These are phyloP conservation scores for Priceomyces medius DNA, from an alignment of 805 yeast genomes.

Conservation along the genomic window DNA sequence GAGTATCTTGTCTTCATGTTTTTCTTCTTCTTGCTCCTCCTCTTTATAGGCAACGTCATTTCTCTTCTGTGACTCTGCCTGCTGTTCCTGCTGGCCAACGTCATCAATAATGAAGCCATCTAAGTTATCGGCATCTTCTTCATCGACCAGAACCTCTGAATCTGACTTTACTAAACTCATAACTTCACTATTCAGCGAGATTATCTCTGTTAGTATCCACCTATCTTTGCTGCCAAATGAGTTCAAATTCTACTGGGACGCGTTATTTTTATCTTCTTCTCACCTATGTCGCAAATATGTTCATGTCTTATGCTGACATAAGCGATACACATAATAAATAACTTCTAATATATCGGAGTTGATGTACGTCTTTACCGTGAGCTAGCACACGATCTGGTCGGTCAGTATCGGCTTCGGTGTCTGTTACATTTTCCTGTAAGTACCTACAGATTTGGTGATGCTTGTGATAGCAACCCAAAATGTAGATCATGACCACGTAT, in stretches of 20 bases:
- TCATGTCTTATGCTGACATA: not conserved
- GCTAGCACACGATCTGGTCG: no score
- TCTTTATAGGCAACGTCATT: slow-evolving; percentile 6
- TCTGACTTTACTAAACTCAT: slow-evolving; percentile 7
- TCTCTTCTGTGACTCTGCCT: not conserved
- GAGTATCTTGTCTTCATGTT: slow-evolving; percentile 20
- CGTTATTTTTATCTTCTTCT: not conserved
- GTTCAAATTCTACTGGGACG: not conserved
- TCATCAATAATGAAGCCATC: slow-evolving; percentile 38
- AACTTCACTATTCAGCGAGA: not conserved
- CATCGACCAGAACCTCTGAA: slow-evolving; percentile 7
- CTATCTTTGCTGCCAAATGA: not conserved
- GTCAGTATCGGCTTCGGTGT: no score
- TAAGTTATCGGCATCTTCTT: slow-evolving; percentile 24
- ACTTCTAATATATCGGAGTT: no score
- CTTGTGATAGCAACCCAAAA: no score
- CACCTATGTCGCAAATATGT: not conserved
- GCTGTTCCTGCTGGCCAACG: slow-evolving; percentile 4
- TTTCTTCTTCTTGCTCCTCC: slow-evolving; percentile 15
- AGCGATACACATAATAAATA: no score
- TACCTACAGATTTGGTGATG: no score
- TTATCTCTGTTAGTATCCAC: not conserved
- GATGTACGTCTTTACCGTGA: no score
- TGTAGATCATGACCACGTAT: no score
- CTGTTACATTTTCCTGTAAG: no score